These are phyloP conservation scores for Hyaloscypha variabilis DNA, from an alignment of 495 filamentous ascomycete species.

Conservation along the genomic window DNA sequence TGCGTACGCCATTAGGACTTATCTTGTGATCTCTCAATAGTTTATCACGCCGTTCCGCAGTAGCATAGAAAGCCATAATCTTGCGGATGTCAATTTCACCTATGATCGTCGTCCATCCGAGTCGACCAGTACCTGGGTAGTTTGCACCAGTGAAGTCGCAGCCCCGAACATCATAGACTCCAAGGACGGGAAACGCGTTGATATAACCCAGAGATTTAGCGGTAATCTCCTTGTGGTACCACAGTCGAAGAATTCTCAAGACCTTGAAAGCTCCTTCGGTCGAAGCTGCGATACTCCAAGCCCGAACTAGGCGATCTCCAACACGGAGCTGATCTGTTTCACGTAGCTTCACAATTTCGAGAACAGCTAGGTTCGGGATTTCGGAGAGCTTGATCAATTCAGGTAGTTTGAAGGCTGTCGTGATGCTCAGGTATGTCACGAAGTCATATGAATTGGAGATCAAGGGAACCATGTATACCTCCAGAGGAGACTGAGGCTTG, in stretches of 20 bases:
- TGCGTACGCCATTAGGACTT: not conserved
- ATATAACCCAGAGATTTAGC: constrained; percentile 21
- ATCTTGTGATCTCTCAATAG: not conserved
- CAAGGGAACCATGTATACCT: constrained; percentile 26
- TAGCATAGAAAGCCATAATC: no score
- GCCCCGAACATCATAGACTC: constrained; percentile 26
- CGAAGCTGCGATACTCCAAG: constrained; percentile 26
- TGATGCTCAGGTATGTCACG: constrained; percentile 28
- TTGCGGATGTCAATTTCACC: no score
- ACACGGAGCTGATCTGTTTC: not conserved
- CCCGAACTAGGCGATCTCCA: constrained; percentile 27
- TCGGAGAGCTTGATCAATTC: constrained; percentile 30
- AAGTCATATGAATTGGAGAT: constrained; percentile 29
- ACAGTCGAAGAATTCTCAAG: constrained; percentile 28
- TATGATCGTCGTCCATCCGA: constrained; percentile 21
- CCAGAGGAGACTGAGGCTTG: constrained; percentile 16
- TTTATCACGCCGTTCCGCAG: no score
- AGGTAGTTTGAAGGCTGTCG: constrained; percentile 12
- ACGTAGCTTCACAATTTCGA: constrained; percentile 24
- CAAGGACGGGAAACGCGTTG: constrained; percentile 27
- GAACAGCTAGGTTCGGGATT: constrained; percentile 26
- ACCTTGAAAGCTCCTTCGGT: constrained; percentile 25
- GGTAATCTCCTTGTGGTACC: constrained; percentile 25
- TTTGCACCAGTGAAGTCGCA: constrained; percentile 15
- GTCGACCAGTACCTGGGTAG: not conserved